Conservation (phyloP, 495 filamentous ascomycete genomes). For the Aeminium ludgeri region DNA sequence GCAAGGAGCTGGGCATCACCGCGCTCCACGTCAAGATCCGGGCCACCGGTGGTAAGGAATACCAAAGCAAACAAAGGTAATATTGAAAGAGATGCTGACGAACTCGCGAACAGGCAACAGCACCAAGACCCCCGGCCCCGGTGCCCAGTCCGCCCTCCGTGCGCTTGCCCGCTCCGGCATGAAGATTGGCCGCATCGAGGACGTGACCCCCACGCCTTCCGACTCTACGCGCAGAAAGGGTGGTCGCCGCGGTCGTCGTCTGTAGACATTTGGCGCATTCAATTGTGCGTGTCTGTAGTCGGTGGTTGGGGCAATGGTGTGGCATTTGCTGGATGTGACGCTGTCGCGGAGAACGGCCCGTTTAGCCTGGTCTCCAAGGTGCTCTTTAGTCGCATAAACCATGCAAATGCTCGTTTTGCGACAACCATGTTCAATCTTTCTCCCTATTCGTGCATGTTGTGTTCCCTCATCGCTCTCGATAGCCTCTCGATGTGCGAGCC, state of each 20-base stretch:
- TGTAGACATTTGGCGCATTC: slow-evolving; percentile 42
- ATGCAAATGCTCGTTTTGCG: no score
- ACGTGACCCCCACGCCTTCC: slow-evolving; percentile 96
- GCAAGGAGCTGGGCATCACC: slow-evolving; percentile 99
- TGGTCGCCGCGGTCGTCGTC: slow-evolving; percentile 99
- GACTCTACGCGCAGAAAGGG: slow-evolving; percentile 98
- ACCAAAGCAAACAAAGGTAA: neutral
- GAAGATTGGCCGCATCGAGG: slow-evolving; percentile 99
- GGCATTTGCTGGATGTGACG: slow-evolving; percentile 30
- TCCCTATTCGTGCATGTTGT: no score
- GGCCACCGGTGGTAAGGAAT: slow-evolving; percentile 73
- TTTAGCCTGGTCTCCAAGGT: slow-evolving; percentile 46
- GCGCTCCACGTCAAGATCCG: slow-evolving; percentile 99
- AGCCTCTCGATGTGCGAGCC: no score
- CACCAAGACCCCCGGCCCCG: slow-evolving; percentile 97
- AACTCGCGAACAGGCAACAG: slow-evolving; percentile 60
- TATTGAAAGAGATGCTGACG: no score
- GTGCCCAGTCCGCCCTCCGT: slow-evolving; percentile 96
- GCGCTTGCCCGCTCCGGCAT: slow-evolving; percentile 96
- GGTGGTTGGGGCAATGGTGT: slow-evolving; percentile 14
- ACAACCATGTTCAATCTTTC: no score
- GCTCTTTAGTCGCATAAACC: slow-evolving; percentile 6
- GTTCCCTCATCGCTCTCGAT: no score
- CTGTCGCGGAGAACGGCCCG: slow-evolving; percentile 52
- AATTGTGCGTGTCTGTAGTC: slow-evolving; percentile 20